Evolutionary conservation across 1,139 yeast genomes (phyloP), one percentile per base, ranked within the genome.

Genomic region (Pichia sp.): DNA sequence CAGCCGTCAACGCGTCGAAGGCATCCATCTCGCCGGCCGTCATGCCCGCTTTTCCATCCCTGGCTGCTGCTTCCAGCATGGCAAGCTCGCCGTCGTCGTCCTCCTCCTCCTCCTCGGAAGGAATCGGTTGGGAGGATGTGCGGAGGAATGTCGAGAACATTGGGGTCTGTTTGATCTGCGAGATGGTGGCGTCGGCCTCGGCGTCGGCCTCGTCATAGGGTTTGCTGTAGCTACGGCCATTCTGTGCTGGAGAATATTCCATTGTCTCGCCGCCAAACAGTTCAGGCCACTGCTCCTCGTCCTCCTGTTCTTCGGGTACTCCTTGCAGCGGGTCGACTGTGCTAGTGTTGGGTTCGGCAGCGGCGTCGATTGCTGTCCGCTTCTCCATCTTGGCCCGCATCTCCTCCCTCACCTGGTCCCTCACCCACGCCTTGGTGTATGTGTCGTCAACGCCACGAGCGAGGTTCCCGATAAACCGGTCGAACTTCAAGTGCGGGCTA

Each of bases 401-500:
- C 34, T 60, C 61, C 41, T 55, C 56, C 10, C 50, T 43, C 2
- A 51, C 40, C 36, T 51, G 51, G 27, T 49, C 47, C 20, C 55
- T 24, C 4, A 55, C 24, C 56, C 56, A 64, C 8, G 48, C 46
- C 46, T 55, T 63, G 8, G 61, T 56, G n/a, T 55, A 54, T 4
- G 56, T 36, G 7, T 56, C 53, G 36, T 53, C 49, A 46, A 63
- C 56, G 42, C 68, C 64, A 34, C 63, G 51, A 38, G 52, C 58
- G 31, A 65, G 49, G 16, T 61, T 59, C 1, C 62, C 60, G 4
- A 65, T 64, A 50, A 68, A 64, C 50, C 66, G 64, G 42, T 54
- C 56, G 46, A 68, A 68, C 49, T 62, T 63, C 49, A 64, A 63
- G 56, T 67, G 68, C 3, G 71, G 70, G 51, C 63, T 65, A 5